These are phyloP conservation scores for Strigomonas culicis DNA, from an alignment of 208 protist species.

Conservation along the genomic window DNA sequence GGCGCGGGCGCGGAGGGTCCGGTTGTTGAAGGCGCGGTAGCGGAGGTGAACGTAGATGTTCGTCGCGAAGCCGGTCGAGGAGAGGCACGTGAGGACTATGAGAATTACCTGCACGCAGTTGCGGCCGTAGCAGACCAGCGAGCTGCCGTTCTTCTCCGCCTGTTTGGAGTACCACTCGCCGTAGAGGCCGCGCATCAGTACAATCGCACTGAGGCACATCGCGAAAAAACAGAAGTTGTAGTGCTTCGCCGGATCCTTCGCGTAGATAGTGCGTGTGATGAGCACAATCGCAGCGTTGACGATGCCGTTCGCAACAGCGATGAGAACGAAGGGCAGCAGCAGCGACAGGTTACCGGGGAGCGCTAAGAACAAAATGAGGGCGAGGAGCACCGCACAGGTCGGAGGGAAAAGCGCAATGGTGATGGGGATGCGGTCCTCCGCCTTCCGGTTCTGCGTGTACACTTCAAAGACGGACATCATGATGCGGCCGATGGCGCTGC, in stretches of 20 bases:
- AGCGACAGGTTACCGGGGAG: conserved; percentile 23
- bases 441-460: conserved; percentile 37
- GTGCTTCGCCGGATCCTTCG: conserved; percentile 63
- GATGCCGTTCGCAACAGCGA: conserved; percentile 55
- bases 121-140: background rate
- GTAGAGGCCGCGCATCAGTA: conserved; percentile 60
- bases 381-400: conserved; percentile 25
- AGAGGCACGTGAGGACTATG: background rate
- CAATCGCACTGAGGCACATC: conserved; percentile 24
- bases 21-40: background rate
- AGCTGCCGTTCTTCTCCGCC: background rate
- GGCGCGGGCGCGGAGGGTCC: conserved; percentile 5
- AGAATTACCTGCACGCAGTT: background rate
- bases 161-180: conserved; percentile 18
- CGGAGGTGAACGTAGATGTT: background rate
- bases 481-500: conserved; percentile 49
- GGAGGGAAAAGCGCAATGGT: conserved; percentile 39
- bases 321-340: conserved; percentile 45
- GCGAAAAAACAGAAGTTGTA: conserved; percentile 59
- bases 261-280: conserved; percentile 61
- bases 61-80: background rate
- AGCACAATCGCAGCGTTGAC: conserved; percentile 28
- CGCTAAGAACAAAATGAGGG: conserved; percentile 35
- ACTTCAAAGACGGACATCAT: conserved; percentile 53
- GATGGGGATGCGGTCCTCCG: conserved; percentile 65